Conservation (phyloP, 176 grass and related monocot species). For the bread wheat (Triticum aestivum) region IWGSC_CS_RefSeq_v2.1 NC_057813.1:710857629-710858128, state of each 20-base stretch:
- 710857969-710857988: conserved; percentile 73
- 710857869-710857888: conserved; percentile 54
- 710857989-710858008: conserved; percentile 71
- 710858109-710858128: too few relatives aligned
- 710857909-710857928: background rate
- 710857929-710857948: conserved; percentile 25
- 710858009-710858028: conserved; percentile 63
- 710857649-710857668: background rate
- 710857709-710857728: too few relatives aligned
- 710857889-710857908: conserved; percentile 33
- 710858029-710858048: conserved; percentile 68
- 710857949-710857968: conserved; percentile 69
- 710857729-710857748: background rate
- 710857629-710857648: background rate
- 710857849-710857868: conserved; percentile 92
- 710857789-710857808: conserved; percentile 90
- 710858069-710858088: conserved; percentile 16
- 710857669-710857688: background rate
- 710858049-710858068: conserved; percentile 52
- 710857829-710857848: conserved; percentile 85
- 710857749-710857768: too few relatives aligned
- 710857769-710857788: background rate
- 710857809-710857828: conserved; percentile 93
- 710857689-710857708: too few relatives aligned
- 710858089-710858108: background rate